These are phyloP conservation scores for Phycomyces nitens DNA, from an alignment of 192 early-diverging fungal species.

Conservation along the genomic window DNA sequence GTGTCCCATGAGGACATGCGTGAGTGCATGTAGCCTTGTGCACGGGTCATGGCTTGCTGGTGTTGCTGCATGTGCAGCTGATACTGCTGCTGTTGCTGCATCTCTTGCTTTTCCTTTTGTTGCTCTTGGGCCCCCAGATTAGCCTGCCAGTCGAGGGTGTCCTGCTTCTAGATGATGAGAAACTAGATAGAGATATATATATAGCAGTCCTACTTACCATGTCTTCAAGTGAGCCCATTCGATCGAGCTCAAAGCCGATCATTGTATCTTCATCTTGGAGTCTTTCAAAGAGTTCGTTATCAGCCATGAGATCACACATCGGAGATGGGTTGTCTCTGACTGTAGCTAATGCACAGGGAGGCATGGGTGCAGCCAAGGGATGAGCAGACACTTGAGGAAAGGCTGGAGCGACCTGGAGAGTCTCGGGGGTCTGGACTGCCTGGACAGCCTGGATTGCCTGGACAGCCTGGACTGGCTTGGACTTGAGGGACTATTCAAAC, in stretches of 20 bases:
- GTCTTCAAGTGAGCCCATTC: neutral
- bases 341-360: neutral
- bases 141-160: neutral
- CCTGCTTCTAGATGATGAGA: neutral
- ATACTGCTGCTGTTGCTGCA: too few relatives aligned
- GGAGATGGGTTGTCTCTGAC: neutral
- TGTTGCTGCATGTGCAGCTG: too few relatives aligned
- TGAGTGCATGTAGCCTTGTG: neutral
- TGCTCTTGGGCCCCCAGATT: neutral
- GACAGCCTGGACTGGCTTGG: too few relatives aligned
- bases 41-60: neutral
- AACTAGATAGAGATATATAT: too few relatives aligned
- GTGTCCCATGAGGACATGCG: conserved; percentile 1
- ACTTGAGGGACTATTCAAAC: too few relatives aligned
- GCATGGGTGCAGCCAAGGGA: neutral
- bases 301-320: conserved; percentile 14
- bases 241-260: conserved; percentile 8
- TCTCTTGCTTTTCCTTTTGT: too few relatives aligned
- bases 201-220: too few relatives aligned
- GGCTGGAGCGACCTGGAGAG: too few relatives aligned
- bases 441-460: too few relatives aligned
- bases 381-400: neutral
- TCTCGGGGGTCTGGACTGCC: too few relatives aligned
- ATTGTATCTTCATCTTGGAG: conserved; percentile 19
- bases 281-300: conserved; percentile 17